Evolutionary conservation across 2,329 filamentous ascomycete genomes (phyloP).

Genomic region (Exutisphaerella laricina): DNA sequence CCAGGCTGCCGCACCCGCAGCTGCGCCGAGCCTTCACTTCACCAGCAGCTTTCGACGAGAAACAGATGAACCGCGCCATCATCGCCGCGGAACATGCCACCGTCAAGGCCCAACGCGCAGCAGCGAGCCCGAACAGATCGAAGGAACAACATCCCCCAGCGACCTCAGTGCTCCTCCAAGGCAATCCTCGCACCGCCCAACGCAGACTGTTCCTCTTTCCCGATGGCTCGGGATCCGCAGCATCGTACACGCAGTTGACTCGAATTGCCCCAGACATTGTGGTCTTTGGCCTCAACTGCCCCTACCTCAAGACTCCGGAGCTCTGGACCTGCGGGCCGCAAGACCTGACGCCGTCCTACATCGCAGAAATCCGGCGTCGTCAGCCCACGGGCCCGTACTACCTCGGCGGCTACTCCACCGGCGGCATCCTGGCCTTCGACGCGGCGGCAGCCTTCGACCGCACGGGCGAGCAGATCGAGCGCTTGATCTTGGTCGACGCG

Average conservation of each 20-base stretch:
- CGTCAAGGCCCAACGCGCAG: no score
- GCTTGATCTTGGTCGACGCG: constrained; percentile 30
- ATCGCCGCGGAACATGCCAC: background rate
- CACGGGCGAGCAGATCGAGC: constrained; percentile 15
- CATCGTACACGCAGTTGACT: constrained; percentile 43
- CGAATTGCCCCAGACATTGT: constrained; percentile 30
- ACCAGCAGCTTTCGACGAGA: background rate
- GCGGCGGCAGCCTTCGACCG: background rate
- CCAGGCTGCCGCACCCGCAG: background rate
- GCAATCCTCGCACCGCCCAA: constrained; percentile 9
- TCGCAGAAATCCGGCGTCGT: background rate
- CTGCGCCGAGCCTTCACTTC: background rate
- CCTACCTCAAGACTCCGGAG: constrained; percentile 27
- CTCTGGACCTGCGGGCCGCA: background rate
- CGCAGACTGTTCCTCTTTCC: constrained; percentile 37
- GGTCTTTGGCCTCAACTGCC: constrained; percentile 41
- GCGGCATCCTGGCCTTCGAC: background rate
- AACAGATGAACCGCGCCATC: background rate
- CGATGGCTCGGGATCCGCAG: constrained; percentile 45
- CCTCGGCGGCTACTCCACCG: background rate
- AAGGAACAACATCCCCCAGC: no score
- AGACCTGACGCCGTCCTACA: background rate
- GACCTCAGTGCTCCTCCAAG: no score
- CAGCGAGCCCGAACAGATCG: no score
- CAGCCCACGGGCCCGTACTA: background rate